Evolutionary conservation across 441 rosid species (phyloP).

Genomic region (Hura crepitans): DNA sequence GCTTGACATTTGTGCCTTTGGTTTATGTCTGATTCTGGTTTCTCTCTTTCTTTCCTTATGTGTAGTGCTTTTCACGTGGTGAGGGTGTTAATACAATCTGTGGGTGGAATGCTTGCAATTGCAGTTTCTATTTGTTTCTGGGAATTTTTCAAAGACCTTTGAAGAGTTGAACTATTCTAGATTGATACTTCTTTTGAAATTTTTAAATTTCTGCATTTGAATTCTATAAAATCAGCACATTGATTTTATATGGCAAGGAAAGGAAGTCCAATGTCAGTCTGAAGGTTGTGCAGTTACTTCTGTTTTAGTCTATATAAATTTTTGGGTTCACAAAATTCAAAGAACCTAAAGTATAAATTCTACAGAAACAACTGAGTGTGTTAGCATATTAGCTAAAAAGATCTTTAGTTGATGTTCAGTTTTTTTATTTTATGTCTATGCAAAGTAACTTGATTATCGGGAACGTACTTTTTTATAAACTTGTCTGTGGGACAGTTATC

Average conservation of each 20-base stretch:
- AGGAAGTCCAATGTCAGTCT: neutral
- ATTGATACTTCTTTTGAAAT: neutral
- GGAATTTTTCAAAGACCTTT: neutral
- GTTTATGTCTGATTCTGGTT: neutral
- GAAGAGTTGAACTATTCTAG: neutral
- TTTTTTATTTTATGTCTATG: too few relatives aligned
- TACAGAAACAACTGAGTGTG: too few relatives aligned
- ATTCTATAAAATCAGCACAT: neutral
- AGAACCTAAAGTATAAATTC: too few relatives aligned
- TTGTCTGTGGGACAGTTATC: too few relatives aligned
- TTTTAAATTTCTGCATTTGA: neutral
- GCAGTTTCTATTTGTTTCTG: neutral
- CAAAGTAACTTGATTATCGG: too few relatives aligned
- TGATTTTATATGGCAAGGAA: neutral
- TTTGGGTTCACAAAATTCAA: too few relatives aligned
- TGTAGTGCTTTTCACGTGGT: neutral
- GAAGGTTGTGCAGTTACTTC: neutral
- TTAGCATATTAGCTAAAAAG: neutral
- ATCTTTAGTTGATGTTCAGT: neutral
- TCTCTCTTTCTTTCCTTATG: neutral
- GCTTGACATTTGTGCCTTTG: conserved; percentile 1
- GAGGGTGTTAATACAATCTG: neutral
- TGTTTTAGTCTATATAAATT: too few relatives aligned
- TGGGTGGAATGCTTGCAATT: neutral
- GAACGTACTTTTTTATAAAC: too few relatives aligned